Conservation (phyloP, 306 rosid species). For the Acacia confusa region DNA sequence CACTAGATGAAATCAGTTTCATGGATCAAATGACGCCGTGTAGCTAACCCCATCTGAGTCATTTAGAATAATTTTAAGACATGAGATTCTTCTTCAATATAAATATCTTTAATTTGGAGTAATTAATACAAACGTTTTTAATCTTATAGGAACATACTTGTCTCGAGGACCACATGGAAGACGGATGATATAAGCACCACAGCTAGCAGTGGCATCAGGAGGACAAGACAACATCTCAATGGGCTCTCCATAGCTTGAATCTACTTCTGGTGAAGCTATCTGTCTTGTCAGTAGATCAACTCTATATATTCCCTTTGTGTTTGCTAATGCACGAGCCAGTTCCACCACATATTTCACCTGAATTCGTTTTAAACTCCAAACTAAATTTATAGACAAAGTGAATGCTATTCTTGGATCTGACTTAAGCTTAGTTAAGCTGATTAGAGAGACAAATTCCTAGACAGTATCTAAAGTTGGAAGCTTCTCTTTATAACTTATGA, state of each 20-base stretch:
- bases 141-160: slow-evolving; percentile 20
- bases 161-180: slow-evolving; percentile 76
- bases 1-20: too few species aligned
- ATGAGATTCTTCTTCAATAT: background rate
- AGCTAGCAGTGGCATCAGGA: slow-evolving; percentile 61
- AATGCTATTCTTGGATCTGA: background rate
- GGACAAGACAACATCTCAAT: slow-evolving; percentile 74
- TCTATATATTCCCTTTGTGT: slow-evolving; percentile 69
- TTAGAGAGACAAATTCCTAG: background rate
- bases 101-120: background rate
- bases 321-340: slow-evolving; percentile 77
- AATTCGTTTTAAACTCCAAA: background rate
- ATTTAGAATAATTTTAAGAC: background rate
- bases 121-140: background rate
- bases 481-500: background rate
- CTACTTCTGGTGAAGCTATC: slow-evolving; percentile 64
- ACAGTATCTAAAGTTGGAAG: background rate
- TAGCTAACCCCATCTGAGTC: background rate
- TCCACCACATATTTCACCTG: slow-evolving; percentile 84
- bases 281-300: slow-evolving; percentile 84
- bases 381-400: background rate
- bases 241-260: slow-evolving; percentile 76
- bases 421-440: background rate
- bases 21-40: too few species aligned
- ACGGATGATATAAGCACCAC: slow-evolving; percentile 78